Base-by-base conservation (phyloP, 768 basidiomycete species). In the Panus rudis region DNA sequence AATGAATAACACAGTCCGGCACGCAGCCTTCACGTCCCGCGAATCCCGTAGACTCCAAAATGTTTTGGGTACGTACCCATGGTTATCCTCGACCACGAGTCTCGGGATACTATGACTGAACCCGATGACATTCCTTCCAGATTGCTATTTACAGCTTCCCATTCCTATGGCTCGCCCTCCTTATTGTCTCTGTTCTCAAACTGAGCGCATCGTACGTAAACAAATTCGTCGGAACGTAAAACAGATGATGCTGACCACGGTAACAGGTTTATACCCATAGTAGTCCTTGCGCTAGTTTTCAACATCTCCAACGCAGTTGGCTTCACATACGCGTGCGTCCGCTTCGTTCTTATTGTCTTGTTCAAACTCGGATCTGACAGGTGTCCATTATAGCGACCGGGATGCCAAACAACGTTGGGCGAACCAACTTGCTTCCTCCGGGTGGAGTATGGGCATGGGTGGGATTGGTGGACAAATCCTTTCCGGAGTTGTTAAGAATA, bases 371-470 rank as follows among this genome's bases (percentile, higher is more conserved):
- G 17, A 5, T 21, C 24, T 43, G 4, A 38, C 38, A 22, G n/a
- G 14, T 27, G 6, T 20, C 37, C 22, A 20, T 27, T 17, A 8
- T 54, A 86, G 84, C 37, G 92, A 94, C 59, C 81, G 92, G 39
- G 94, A 98, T 55, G 89, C 94, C 21, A 96, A 96, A 62, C 78
- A 84, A 53, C 78, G 80, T 41, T 97, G 91, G 94, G 91, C 92
- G 3, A 82, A 76, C 46, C 75, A 71, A 21, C 72, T 88, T 14
- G 75, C 78, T 11, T 70, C 81, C n/a, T 75, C 76, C 2, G 73
- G 73, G 27, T 88, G 88, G 81, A 69, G 75, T 40, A 64, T 86
- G 52, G 81, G 82, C 12, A 58, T 92, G 21, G 84, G 90, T 22
- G 84, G 92, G 0, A 61, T 97, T 34, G 90, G 92, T 1, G 88